phyloP scores from a whole-genome alignment of 2,329 filamentous ascomycete genomes.

The Dissoconium aciculare region DNA sequence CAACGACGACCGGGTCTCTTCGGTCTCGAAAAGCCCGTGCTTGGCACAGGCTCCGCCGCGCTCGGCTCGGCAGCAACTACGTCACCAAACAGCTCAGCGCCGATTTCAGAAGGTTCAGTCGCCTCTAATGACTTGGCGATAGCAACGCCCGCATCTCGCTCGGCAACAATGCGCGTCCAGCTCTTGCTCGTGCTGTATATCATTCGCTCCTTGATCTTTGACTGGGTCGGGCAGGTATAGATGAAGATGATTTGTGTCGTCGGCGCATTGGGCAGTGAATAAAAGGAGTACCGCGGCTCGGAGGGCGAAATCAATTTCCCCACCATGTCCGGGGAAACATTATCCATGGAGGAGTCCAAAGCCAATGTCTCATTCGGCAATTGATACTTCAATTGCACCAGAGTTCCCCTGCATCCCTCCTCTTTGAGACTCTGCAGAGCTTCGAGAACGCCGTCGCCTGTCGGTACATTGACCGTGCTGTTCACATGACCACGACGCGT shows the following conservation, averaged over 20 bases:
- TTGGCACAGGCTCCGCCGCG: constrained; percentile 38
- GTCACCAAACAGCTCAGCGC: constrained; percentile 42
- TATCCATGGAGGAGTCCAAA: constrained; percentile 41
- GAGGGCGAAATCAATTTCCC: constrained; percentile 44
- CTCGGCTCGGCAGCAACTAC: constrained; percentile 40
- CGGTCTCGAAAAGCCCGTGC: constrained; percentile 58
- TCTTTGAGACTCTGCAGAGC: constrained; percentile 46
- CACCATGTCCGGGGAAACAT: constrained; percentile 44
- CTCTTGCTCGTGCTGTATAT: constrained; percentile 51
- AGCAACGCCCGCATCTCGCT: constrained; percentile 47
- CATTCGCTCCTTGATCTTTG: constrained; percentile 73
- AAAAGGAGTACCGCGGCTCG: constrained; percentile 68
- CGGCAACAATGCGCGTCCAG: constrained; percentile 48
- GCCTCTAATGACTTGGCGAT: constrained; percentile 56
- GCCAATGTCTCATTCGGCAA: constrained; percentile 53
- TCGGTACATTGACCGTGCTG: constrained; percentile 35
- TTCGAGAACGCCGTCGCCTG: constrained; percentile 47
- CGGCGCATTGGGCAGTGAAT: constrained; percentile 42
- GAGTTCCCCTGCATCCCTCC: constrained; percentile 21
- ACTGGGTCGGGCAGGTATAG: constrained; percentile 60
- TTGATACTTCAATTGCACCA: constrained; percentile 27
- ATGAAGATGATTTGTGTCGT: constrained; percentile 53
- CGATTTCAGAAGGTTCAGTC: constrained; percentile 53
- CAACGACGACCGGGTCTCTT: constrained; percentile 57
- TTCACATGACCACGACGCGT: constrained; percentile 37